These are phyloP conservation scores for Incumbomyces lentus DNA, from an alignment of 2,329 filamentous ascomycete species.

Conservation along the genomic window DNA sequence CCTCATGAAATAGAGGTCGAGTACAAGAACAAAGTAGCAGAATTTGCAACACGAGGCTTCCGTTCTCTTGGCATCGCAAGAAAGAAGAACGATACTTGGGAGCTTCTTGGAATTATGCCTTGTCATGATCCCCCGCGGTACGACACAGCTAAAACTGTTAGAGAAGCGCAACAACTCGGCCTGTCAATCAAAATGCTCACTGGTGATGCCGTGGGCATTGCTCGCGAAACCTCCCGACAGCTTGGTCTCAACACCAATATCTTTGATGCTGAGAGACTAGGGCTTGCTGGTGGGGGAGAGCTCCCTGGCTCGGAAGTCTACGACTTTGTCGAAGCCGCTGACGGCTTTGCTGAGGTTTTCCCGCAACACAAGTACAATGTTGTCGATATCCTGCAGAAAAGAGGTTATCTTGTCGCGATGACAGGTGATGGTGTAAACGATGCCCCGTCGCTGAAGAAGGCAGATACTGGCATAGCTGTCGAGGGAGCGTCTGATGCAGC, in stretches of 20 bases:
- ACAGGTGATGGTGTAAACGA: slow-evolving; percentile 95
- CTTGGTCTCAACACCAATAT: slow-evolving; percentile 87
- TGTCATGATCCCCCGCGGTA: slow-evolving; percentile 85
- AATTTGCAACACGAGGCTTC: slow-evolving; percentile 88
- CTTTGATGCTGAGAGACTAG: slow-evolving; percentile 86
- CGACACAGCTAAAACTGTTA: slow-evolving; percentile 82
- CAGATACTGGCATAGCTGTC: slow-evolving; percentile 92
- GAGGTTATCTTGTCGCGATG: slow-evolving; percentile 91
- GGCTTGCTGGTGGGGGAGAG: slow-evolving; percentile 73
- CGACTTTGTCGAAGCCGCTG: slow-evolving; percentile 89
- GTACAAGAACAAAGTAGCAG: slow-evolving; percentile 87
- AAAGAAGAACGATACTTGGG: slow-evolving; percentile 76
- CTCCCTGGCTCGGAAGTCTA: slow-evolving; percentile 92
- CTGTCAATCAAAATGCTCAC: slow-evolving; percentile 94
- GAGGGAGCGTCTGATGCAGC: slow-evolving; percentile 86
- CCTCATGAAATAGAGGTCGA: slow-evolving; percentile 65
- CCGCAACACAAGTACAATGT: slow-evolving; percentile 93
- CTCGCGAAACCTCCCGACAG: slow-evolving; percentile 81
- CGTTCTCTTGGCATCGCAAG: slow-evolving; percentile 87
- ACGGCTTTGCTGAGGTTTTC: slow-evolving; percentile 91
- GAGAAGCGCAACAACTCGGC: slow-evolving; percentile 78
- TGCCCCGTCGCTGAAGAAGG: slow-evolving; percentile 84
- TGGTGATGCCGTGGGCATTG: slow-evolving; percentile 87
- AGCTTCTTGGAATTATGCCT: slow-evolving; percentile 90
- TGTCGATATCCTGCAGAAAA: slow-evolving; percentile 85